A percentile compares a stretch with the other conserved stretches of the same genome.
Conservation (phyloP, 106 monocot species). For the Acorus gramineus region DNA sequence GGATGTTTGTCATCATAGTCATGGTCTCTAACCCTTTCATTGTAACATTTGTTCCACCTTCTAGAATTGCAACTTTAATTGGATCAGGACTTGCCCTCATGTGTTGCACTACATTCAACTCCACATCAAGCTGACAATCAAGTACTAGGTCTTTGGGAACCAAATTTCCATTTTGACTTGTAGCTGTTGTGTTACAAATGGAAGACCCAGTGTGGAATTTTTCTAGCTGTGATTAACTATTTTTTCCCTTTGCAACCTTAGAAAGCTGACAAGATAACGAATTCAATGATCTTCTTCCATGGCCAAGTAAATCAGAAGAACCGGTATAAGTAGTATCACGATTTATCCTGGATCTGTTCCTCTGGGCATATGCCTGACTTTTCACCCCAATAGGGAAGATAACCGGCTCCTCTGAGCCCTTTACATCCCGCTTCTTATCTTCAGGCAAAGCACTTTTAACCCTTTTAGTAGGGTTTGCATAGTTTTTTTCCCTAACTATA, state of each 20-base stretch:
- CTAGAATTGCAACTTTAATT: conserved; percentile 1
- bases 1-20: conserved; percentile 8
- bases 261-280: conserved; percentile 16
- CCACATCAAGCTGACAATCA: conserved; percentile 24
- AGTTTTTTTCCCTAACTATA: conserved; percentile 25
- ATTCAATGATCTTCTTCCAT: conserved; percentile 17
- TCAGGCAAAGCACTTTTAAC: conserved; percentile 22
- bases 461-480: conserved; percentile 36
- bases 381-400: conserved; percentile 58
- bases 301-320: conserved; percentile 16
- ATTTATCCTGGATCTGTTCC: conserved; percentile 49
- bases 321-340: conserved; percentile 29
- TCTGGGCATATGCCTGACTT: conserved; percentile 78
- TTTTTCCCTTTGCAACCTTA: conserved; percentile 17
- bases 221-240: conserved; percentile 16
- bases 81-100: conserved; percentile 4
- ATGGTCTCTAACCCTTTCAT: not conserved
- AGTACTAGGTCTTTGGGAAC: conserved; percentile 13
- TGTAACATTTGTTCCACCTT: not conserved
- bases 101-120: conserved; percentile 16
- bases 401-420: conserved; percentile 59
- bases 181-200: conserved; percentile 36
- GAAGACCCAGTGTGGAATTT: conserved; percentile 20
- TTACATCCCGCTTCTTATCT: conserved; percentile 30
- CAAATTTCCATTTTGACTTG: conserved; percentile 28